A percentile compares a stretch with the other conserved stretches of the same genome.
Evolutionary conservation across 139 green algal species (phyloP).

Genomic region (Micractinium sp.): DNA sequence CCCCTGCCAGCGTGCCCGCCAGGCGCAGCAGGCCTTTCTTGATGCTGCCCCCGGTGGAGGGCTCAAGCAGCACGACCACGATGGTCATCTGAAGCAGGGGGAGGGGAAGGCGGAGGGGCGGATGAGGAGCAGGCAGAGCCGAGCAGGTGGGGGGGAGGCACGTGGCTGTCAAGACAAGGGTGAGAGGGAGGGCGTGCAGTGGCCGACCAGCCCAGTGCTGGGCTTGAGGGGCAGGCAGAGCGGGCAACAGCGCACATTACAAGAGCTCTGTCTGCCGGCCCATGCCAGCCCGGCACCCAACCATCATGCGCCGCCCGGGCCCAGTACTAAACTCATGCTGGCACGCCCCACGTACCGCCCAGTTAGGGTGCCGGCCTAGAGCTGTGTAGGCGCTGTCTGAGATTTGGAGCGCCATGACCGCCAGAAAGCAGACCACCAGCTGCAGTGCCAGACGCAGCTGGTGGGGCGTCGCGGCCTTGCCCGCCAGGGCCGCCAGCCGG

Average conservation of each 20-base stretch:
- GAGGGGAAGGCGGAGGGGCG: too few species aligned
- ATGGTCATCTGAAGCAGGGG: not conserved
- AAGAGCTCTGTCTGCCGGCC: not conserved
- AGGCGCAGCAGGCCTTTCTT: slow-evolving; percentile 20
- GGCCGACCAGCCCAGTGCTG: too few species aligned
- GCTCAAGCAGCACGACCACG: not conserved
- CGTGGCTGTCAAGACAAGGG: too few species aligned
- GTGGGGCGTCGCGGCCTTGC: not conserved
- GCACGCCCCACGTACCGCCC: not conserved
- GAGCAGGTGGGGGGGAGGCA: too few species aligned
- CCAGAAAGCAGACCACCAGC: not conserved
- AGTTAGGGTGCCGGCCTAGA: not conserved
- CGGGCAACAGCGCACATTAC: not conserved
- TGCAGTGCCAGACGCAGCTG: slow-evolving; percentile 4
- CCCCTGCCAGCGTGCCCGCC: slow-evolving; percentile 16
- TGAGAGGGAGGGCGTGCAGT: too few species aligned
- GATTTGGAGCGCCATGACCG: slow-evolving; percentile 4
- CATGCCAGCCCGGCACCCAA: not conserved
- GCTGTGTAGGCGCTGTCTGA: not conserved
- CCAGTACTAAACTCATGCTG: not conserved
- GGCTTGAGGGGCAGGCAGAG: not conserved
- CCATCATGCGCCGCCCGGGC: not conserved
- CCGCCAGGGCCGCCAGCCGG: not conserved
- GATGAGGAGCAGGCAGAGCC: too few species aligned
- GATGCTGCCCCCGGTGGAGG: slow-evolving; percentile 6